A percentile compares a stretch with the other conserved stretches of the same genome.
Evolutionary conservation across 257 asterid genomes (phyloP).

Genomic region (Solanum lignicaule): DNA sequence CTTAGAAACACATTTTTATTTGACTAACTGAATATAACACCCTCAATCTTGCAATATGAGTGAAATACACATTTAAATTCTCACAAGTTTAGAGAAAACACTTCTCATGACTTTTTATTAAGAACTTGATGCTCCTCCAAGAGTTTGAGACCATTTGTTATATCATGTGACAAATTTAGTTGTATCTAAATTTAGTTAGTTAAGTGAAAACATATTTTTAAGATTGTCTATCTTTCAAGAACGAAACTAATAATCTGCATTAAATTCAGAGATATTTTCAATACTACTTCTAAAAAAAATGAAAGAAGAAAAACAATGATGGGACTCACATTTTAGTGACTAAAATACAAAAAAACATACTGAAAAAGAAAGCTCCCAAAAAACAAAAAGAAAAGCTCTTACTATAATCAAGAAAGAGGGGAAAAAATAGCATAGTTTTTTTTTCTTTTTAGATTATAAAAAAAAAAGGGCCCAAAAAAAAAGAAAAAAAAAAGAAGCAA

Average conservation of each 20-base stretch:
- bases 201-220: accelerated
- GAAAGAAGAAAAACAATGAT: slow-evolving; percentile 2
- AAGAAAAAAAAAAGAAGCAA: not conserved
- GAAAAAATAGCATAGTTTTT: not conserved
- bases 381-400: not conserved
- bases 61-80: not conserved
- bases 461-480: slow-evolving; percentile 6
- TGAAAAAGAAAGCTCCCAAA: not conserved
- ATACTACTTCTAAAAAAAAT: not conserved
- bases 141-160: too few relatives aligned
- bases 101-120: not conserved
- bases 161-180: too few relatives aligned
- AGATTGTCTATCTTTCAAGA: accelerated
- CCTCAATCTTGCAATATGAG: not conserved
- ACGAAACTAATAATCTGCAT: too few relatives aligned
- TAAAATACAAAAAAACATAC: not conserved
- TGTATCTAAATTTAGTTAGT: too few relatives aligned
- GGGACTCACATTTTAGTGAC: slow-evolving; percentile 7
- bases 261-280: accelerated
- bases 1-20: too few relatives aligned
- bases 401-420: not conserved
- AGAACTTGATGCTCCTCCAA: not conserved
- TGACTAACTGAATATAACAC: too few relatives aligned
- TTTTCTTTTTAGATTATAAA: not conserved
- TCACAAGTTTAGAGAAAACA: not conserved